phyloP scores from a whole-genome alignment of 805 yeast genomes.

The Candida broadrunensis region DNA sequence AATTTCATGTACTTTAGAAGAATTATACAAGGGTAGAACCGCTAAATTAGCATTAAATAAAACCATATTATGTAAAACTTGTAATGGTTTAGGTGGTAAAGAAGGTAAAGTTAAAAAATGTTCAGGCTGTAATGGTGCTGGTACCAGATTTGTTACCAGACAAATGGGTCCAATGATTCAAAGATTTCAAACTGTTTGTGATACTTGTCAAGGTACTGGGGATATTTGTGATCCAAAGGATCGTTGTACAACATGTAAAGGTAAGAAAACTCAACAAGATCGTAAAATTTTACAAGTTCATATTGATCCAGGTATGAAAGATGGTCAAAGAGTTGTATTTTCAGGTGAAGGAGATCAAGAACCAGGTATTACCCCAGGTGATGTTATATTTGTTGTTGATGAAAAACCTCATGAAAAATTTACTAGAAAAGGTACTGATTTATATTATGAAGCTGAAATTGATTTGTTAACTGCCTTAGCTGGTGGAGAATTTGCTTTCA shows the following conservation, averaged over 20 bases:
- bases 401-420: slow-evolving; percentile 84
- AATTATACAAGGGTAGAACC: slow-evolving; percentile 88
- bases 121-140: slow-evolving; percentile 84
- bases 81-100: slow-evolving; percentile 97
- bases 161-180: slow-evolving; percentile 99
- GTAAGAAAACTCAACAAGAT: slow-evolving; percentile 83
- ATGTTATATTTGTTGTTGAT: slow-evolving; percentile 86
- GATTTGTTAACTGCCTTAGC: slow-evolving; percentile 93
- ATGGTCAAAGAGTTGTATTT: slow-evolving; percentile 88
- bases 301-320: slow-evolving; percentile 94
- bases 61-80: slow-evolving; percentile 80
- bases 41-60: slow-evolving; percentile 92
- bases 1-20: slow-evolving; percentile 83
- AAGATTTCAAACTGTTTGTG: slow-evolving; percentile 94
- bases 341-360: slow-evolving; percentile 97
- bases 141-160: slow-evolving; percentile 87
- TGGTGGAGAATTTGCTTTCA: slow-evolving; percentile 86
- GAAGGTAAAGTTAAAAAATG: slow-evolving; percentile 87
- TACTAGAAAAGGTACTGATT: slow-evolving; percentile 86
- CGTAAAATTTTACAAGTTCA: slow-evolving; percentile 93
- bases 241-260: slow-evolving; percentile 82
- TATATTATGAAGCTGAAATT: slow-evolving; percentile 78
- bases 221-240: slow-evolving; percentile 83
- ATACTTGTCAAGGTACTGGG: slow-evolving; percentile 88
- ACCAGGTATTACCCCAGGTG: slow-evolving; percentile 94